Conservation (phyloP, 1,284 basidiomycete genomes). For the Athelia psychrophila region DNA sequence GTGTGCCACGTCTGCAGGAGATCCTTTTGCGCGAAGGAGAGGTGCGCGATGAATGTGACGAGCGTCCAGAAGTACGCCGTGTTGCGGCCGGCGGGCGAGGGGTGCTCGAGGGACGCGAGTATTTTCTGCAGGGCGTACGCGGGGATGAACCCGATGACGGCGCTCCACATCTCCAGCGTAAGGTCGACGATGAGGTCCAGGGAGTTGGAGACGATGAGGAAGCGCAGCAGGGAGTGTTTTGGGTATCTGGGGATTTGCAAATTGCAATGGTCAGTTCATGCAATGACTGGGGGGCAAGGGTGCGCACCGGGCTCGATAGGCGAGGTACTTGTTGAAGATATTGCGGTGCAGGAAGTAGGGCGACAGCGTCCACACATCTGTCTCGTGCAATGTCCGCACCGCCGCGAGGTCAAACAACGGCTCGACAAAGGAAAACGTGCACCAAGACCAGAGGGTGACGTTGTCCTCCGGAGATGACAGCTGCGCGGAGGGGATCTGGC, state of each 20-base stretch:
- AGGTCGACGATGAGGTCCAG: conserved; percentile 68
- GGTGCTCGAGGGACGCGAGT: conserved; percentile 42
- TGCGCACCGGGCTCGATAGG: conserved; percentile 43
- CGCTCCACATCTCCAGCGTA: conserved; percentile 56
- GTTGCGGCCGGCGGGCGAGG: conserved; percentile 44
- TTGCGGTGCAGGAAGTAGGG: conserved; percentile 71
- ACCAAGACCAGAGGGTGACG: conserved; percentile 77
- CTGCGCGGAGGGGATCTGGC: conserved; percentile 45
- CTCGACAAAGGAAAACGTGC: conserved; percentile 74
- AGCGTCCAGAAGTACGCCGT: conserved; percentile 70
- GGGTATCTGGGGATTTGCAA: conserved; percentile 41
- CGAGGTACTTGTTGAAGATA: conserved; percentile 61
- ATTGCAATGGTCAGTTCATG: conserved; percentile 1
- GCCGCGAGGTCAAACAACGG: conserved; percentile 61
- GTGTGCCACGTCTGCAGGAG: conserved; percentile 66
- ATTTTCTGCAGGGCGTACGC: conserved; percentile 61
- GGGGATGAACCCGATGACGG: conserved; percentile 56
- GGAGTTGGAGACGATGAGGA: conserved; percentile 68
- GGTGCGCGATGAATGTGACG: conserved; percentile 62
- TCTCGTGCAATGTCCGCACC: conserved; percentile 56
- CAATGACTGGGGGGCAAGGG: neutral
- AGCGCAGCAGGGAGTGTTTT: conserved; percentile 55
- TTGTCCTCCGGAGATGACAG: conserved; percentile 69
- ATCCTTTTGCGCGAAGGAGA: conserved; percentile 69
- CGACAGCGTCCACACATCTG: conserved; percentile 73